Conservation (phyloP, 2,329 filamentous ascomycete genomes). For the Mollisiaceae sp. region DNA sequence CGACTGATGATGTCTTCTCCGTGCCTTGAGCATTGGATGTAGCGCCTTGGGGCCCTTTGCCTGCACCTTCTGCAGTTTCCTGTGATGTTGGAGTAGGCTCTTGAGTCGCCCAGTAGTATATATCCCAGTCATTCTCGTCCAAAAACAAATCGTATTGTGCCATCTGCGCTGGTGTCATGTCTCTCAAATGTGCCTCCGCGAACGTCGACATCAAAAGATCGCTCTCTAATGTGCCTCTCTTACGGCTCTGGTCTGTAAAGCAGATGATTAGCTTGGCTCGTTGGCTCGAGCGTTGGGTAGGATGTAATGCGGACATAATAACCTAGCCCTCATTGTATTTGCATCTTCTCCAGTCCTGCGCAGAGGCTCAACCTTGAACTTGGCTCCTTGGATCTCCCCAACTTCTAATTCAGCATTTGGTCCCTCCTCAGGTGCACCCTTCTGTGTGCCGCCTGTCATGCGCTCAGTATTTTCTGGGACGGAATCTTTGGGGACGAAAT, state of each 20-base stretch:
- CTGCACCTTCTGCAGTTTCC: slow-evolving; percentile 58
- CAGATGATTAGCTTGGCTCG: slow-evolving; percentile 14
- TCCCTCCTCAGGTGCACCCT: slow-evolving; percentile 50
- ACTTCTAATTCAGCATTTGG: slow-evolving; percentile 69
- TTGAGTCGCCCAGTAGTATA: slow-evolving; percentile 99
- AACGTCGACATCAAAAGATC: slow-evolving; percentile 97
- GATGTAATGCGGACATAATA: slow-evolving; percentile 60
- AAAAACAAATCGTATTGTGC: slow-evolving; percentile 89
- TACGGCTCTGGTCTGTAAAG: slow-evolving; percentile 87
- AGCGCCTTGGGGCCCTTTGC: slow-evolving; percentile 44
- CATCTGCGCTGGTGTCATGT: slow-evolving; percentile 76
- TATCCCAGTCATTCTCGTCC: slow-evolving; percentile 99
- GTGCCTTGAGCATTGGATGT: slow-evolving; percentile 31
- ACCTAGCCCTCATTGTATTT: slow-evolving; percentile 84
- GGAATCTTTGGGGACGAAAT: slow-evolving; percentile 63
- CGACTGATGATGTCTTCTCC: slow-evolving; percentile 25
- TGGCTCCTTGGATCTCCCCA: slow-evolving; percentile 85
- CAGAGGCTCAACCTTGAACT: slow-evolving; percentile 90
- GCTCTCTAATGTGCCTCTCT: slow-evolving; percentile 93
- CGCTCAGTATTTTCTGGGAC: slow-evolving; percentile 66
- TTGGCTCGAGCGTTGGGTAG: neutral
- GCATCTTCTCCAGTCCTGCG: slow-evolving; percentile 82
- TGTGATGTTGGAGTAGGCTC: slow-evolving; percentile 66
- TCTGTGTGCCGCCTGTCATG: slow-evolving; percentile 68
- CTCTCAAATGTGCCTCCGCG: slow-evolving; percentile 75